phyloP scores from a whole-genome alignment of 2,329 filamentous ascomycete species.

The Colletotrichum sp. region DNA sequence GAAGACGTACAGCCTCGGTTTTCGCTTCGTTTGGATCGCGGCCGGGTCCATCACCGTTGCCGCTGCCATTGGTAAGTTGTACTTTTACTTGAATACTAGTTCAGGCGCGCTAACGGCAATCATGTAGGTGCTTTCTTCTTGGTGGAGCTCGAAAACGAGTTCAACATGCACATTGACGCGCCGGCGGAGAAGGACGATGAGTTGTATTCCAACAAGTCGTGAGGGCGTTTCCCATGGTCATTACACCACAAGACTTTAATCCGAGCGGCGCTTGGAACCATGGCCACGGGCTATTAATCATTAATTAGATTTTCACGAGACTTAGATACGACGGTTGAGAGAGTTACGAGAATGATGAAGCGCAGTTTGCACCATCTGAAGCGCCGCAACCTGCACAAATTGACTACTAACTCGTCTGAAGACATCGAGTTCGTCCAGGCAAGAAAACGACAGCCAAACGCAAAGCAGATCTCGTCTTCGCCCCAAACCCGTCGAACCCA shows the following conservation, averaged over 20 bases:
- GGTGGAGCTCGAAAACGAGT: slow-evolving; percentile 36
- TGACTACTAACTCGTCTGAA: not conserved
- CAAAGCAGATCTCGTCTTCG: not conserved
- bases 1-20: slow-evolving; percentile 32
- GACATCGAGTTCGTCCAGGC: not conserved
- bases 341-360: not conserved
- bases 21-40: slow-evolving; percentile 37
- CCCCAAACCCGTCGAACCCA: not conserved
- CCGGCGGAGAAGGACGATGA: slow-evolving; percentile 36
- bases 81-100: too few species aligned
- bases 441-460: not conserved
- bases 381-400: not conserved
- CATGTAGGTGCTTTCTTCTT: slow-evolving; percentile 10
- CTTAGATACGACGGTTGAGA: not conserved
- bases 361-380: not conserved
- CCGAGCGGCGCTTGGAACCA: not conserved
- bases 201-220: not conserved
- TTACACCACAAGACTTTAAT: not conserved
- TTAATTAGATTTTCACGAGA: not conserved
- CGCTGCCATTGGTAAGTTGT: slow-evolving; percentile 32
- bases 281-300: not conserved
- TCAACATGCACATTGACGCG: slow-evolving; percentile 41
- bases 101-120: not conserved
- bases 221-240: not conserved
- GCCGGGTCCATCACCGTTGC: slow-evolving; percentile 30